A percentile compares a stretch with the other conserved stretches of the same genome.
Evolutionary conservation across 352 stramenopile genomes (phyloP).

Genomic region (Phytophthora capsici): DNA sequence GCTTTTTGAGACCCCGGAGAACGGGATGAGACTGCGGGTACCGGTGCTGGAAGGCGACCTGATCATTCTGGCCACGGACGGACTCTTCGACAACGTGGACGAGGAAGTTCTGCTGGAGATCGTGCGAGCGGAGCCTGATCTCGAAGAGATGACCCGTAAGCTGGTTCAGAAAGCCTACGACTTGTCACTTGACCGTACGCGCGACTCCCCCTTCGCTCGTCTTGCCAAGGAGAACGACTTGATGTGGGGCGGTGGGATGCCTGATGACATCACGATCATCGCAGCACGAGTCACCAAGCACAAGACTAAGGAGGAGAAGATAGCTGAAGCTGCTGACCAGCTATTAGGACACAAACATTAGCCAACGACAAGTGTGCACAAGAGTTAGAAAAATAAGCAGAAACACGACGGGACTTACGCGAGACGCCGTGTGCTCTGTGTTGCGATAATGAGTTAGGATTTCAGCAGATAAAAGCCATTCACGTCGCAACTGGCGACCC

Average conservation of each 20-base stretch:
- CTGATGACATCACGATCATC: conserved; percentile 90
- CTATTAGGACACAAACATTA: conserved; percentile 25
- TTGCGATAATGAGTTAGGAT: conserved; percentile 30
- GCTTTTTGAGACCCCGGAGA: conserved; percentile 93
- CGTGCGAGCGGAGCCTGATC: conserved; percentile 58
- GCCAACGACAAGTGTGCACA: conserved; percentile 9
- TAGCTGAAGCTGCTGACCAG: conserved; percentile 25
- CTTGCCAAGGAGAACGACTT: conserved; percentile 99
- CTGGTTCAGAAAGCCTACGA: conserved; percentile 91
- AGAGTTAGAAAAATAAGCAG: conserved; percentile 28
- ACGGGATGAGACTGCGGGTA: conserved; percentile 93
- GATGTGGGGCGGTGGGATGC: conserved; percentile 95
- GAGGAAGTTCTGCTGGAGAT: conserved; percentile 81
- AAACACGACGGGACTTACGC: conserved; percentile 26
- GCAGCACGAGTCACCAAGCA: conserved; percentile 65
- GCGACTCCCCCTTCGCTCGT: conserved; percentile 96
- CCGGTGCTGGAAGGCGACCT: conserved; percentile 95
- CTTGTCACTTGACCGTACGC: conserved; percentile 88
- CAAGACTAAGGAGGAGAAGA: conserved; percentile 37
- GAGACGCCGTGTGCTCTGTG: conserved; percentile 26
- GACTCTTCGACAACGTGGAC: conserved; percentile 97
- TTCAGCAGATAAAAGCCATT: conserved; percentile 1
- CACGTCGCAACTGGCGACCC: too few relatives aligned
- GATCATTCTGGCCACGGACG: conserved; percentile 96
- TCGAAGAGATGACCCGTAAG: conserved; percentile 79